Conservation (phyloP, 768 basidiomycete genomes). For the Tylopilus rubrobrunneus region DNA sequence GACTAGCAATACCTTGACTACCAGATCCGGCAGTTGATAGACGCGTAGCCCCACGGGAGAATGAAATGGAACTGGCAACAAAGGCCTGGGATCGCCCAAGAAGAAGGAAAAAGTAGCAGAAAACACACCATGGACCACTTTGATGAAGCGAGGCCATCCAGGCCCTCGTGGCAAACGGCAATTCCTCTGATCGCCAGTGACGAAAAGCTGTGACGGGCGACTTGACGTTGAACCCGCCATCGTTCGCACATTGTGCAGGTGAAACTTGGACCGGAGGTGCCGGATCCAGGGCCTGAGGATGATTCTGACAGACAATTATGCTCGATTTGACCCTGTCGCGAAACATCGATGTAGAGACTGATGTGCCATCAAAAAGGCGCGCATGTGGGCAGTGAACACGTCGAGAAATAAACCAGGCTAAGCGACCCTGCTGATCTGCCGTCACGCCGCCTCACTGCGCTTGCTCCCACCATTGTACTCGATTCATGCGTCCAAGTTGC, state of each 20-base stretch:
- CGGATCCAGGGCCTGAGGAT: not conserved
- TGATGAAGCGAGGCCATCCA: not conserved
- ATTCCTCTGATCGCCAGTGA: not conserved
- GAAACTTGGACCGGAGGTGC: not conserved
- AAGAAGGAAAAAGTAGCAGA: not conserved
- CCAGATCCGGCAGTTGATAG: conserved; percentile 4
- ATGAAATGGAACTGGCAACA: not conserved
- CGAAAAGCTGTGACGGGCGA: conserved; percentile 1
- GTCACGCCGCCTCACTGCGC: too few species aligned
- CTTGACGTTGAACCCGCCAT: not conserved
- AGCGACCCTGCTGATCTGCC: not conserved
- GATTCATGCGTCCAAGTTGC: not conserved
- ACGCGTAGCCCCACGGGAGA: not conserved
- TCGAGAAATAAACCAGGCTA: not conserved
- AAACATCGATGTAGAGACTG: not conserved
- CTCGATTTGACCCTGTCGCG: not conserved
- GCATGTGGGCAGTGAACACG: conserved; percentile 6
- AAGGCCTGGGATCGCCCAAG: not conserved
- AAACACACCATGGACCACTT: not conserved
- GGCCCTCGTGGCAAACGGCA: not conserved
- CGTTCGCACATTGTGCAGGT: not conserved
- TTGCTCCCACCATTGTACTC: conserved; percentile 1
- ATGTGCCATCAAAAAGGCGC: not conserved
- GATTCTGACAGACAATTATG: not conserved
- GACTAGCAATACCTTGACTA: conserved; percentile 17